Percentiles rank a stretch among this genome's conserved stretches.
Conservation (phyloP, 2,329 filamentous ascomycete genomes). For the Alternaria viburni region DNA sequence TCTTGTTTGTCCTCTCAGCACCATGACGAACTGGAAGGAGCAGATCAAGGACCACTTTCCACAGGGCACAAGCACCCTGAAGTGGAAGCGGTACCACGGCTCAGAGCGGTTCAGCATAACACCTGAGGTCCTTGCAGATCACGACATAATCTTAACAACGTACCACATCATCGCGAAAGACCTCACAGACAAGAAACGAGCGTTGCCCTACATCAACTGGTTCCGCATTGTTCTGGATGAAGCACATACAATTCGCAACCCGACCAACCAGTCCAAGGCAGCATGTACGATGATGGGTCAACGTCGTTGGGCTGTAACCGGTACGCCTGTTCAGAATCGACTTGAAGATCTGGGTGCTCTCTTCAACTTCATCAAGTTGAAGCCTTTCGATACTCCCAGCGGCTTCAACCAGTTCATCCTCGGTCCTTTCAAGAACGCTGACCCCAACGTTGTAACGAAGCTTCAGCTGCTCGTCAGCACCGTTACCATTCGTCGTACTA, state of each 20-base stretch:
- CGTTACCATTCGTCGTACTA: conserved; percentile 89
- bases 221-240: conserved; percentile 95
- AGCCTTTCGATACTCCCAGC: conserved; percentile 79
- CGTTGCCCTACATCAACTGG: conserved; percentile 82
- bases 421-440: conserved; percentile 83
- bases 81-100: conserved; percentile 87
- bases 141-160: conserved; percentile 88
- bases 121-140: conserved; percentile 69
- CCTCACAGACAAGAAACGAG: conserved; percentile 64
- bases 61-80: conserved; percentile 61
- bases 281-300: conserved; percentile 80
- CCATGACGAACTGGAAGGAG: conserved; percentile 91
- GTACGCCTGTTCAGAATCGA: conserved; percentile 93
- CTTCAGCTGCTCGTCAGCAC: conserved; percentile 89
- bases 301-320: conserved; percentile 95
- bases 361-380: conserved; percentile 81
- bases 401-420: conserved; percentile 83
- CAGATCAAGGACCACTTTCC: conserved; percentile 85
- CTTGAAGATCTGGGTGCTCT: conserved; percentile 84
- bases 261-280: conserved; percentile 82
- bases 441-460: conserved; percentile 82
- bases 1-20: conserved; percentile 86
- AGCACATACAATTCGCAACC: conserved; percentile 91
- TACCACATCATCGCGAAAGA: conserved; percentile 89
- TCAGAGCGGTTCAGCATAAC: conserved; percentile 69